Base-by-base conservation (phyloP, 768 basidiomycete species). In the Lyophyllum semitale region DNA sequence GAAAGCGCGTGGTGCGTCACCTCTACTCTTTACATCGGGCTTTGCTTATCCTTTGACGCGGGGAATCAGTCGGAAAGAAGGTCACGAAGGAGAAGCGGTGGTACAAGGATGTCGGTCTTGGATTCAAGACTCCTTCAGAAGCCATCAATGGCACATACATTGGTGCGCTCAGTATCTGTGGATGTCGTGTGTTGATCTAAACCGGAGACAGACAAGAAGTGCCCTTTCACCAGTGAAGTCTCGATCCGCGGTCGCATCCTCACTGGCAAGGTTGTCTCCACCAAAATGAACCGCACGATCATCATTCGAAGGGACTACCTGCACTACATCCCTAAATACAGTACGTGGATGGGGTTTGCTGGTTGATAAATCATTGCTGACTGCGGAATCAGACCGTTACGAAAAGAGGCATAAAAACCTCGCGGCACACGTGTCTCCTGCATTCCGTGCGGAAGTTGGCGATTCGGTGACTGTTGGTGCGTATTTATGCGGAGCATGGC, bases 231-330 rank as follows among this genome's bases (percentile, higher is more conserved):
- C 62, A 92, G 96, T 61, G 81, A 94, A 63, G 80, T 99, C 67
- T 98, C 97, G 53, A 99, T 99, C 73, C 96, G 97, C 71, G 97
- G 97, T 53, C 95, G 97, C 67, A 99, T 99, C 77, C 80, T 99
- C 59, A 96, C 95, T 47, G 97, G 97, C 73, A 93, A 93, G 74
- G 96, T 99, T 59, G 81, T 98, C 58, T 98, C 96, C 50, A 97
- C 95, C 44, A 99, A 99, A 84, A 98, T 99, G 97, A 96, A 90
- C 72, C 93, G 96, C 71, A 98, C 97, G 56, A 84, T 98, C 71
- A 85, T 98, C 77, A 94, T 99, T 78, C 95, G 97, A 61, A 82
- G 91, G 62, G 91, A 94, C 76, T 93, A 93, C 76, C 85, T 95
- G 45, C 93, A 95, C 79, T 98, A 95, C 79, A 84, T 99, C 73